Base-by-base conservation (phyloP, 192 early-diverging fungal species). In the Diversispora eburnea region DNA sequence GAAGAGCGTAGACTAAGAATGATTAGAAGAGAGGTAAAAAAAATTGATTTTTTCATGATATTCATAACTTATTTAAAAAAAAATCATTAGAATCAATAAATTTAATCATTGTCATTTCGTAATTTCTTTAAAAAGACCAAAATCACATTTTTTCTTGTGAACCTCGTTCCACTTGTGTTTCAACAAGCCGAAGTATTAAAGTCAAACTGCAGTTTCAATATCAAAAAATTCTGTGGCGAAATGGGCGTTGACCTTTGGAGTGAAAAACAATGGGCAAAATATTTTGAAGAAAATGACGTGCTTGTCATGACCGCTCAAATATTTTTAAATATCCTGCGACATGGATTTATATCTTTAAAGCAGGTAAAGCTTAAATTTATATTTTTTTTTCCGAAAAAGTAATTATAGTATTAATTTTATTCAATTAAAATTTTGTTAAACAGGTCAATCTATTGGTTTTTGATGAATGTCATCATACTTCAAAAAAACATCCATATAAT, bases 401-500 rank as follows among this genome's bases (percentile, higher is more conserved):
- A 33, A 33, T 33, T 33, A 1, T n/a, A n/a, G n/a, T 33, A 33
- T 33, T 33, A 33, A 33, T 33, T 33, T 33, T 46, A 33, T 48
- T 49, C 17, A n/a, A n/a, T n/a, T n/a, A n/a, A n/a, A n/a, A n/a
- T n/a, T n/a, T n/a, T n/a, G n/a, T n/a, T n/a, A 25, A 76, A 20
- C 17, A 92, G 85, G 87, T 96, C 43, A 84, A 91, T 75, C 76
- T 98, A 64, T 80, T 98, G 6, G 86, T 98, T n/a, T 93, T 98
- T 83, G 96, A 98, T 78, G 96, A 98, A 77, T 93, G 91, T 64
- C 96, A 98, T 80, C 92, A 98, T 77, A 85, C 94, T 5, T 81
- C 89, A 17, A 87, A 88, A 70, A 83, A 85, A 45, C 91, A 93
- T 72, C 88, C 90, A 0, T 95, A 91, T 78, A 83, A 89, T 62